Evolutionary conservation across 768 basidiomycete genomes (phyloP).

Genomic region (Tricholoma terreum): DNA sequence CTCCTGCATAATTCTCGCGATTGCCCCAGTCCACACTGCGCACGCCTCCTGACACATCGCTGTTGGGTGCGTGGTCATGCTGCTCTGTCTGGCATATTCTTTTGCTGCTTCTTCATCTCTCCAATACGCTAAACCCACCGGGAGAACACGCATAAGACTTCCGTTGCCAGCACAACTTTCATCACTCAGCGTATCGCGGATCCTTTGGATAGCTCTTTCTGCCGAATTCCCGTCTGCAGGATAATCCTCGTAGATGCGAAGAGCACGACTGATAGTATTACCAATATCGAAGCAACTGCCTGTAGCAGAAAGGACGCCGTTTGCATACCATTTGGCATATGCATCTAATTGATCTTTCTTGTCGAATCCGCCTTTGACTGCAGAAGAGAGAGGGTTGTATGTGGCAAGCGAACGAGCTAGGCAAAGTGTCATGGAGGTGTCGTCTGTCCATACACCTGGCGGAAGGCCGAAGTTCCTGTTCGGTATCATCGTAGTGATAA

Average conservation of each 20-base stretch:
- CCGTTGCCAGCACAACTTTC: conserved; percentile 36
- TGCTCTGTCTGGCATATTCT: conserved; percentile 36
- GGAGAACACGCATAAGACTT: conserved; percentile 45
- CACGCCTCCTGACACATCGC: conserved; percentile 40
- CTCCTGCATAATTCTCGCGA: conserved; percentile 32
- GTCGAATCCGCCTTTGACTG: conserved; percentile 14
- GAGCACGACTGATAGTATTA: conserved; percentile 30
- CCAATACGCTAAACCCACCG: conserved; percentile 43
- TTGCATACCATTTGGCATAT: conserved; percentile 11
- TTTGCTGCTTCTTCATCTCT: conserved; percentile 28
- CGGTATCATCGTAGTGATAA: conserved; percentile 34
- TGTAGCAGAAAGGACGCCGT: conserved; percentile 15
- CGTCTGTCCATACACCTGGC: conserved; percentile 46
- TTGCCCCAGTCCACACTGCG: conserved; percentile 36
- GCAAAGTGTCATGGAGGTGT: conserved; percentile 46
- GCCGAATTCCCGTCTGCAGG: not conserved
- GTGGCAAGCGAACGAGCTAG: conserved; percentile 39
- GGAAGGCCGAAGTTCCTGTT: conserved; percentile 36
- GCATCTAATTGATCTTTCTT: conserved; percentile 15
- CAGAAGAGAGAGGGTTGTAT: conserved; percentile 13
- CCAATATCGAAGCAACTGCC: conserved; percentile 33
- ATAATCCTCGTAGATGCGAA: conserved; percentile 26
- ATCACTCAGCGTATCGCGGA: conserved; percentile 26
- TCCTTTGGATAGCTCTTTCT: conserved; percentile 23
- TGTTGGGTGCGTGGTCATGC: conserved; percentile 41